Base-by-base conservation (phyloP, 2,329 filamentous ascomycete genomes). In the Beauveria bassiana region DNA sequence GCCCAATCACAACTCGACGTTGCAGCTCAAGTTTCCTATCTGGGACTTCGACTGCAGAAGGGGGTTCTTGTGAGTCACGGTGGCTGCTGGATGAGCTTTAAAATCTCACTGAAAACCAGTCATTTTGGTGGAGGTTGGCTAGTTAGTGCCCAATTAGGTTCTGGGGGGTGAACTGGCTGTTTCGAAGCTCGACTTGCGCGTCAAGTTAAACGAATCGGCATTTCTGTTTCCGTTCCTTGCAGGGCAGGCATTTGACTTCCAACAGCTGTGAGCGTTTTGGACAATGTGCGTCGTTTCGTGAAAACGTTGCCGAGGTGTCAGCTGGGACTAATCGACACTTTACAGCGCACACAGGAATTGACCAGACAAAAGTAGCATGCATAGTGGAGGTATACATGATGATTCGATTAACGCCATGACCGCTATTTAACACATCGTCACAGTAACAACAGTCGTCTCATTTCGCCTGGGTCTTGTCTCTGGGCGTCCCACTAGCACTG, bases 21-120 rank as follows among this genome's bases (percentile, higher is more conserved):
- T 9, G 14, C 14, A 26, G 26, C 38, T 46, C 4, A 40, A 53
- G 38, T 38, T 60, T 31, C 40, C 57, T 38, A 53, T 60, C 26
- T 53, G 57, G 49, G 57, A 53, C 22, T n/a, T 24, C 47, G 45
- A 31, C 18, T 47, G 14, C 8, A 20, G n/a, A 20, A 38, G 34
- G 34, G 34, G 31, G 50, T 40, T 45, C 34, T 24, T 56, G 51
- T 61, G 59, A 61, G 52, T 61, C 59, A 61, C 16, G 10, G 59
- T 61, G 46, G 45, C 59, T 57, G n/a, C 46, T n/a, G 8, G 16
- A 31, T 31, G n/a, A 20, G 22, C 28, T 47, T 24, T 47, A 40
- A 50, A 60, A 59, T 59, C 56, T 59, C 46, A 59, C 56, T 43
- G 12, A 14, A 31, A 31, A 59, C 24, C 56, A 52, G 56, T 59